Evolutionary conservation across 345 rosid species (phyloP).

Genomic region (Viola odorata): DNA sequence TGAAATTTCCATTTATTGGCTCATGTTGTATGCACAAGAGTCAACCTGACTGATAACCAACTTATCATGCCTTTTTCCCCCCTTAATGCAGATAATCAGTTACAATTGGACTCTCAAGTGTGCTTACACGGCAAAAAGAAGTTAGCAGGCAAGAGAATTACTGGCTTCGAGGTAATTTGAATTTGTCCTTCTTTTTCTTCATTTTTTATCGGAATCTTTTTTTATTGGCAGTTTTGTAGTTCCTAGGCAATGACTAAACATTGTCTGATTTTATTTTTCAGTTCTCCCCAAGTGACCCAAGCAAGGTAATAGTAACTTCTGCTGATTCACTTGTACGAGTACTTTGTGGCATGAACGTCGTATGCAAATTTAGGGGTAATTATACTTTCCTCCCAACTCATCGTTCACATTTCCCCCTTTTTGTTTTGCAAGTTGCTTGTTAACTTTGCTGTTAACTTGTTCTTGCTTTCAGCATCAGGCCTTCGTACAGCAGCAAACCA

Average conservation of each 20-base stretch:
- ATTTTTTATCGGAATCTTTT: not conserved
- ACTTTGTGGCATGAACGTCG: slow-evolving; percentile 38
- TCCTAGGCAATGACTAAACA: slow-evolving; percentile 7
- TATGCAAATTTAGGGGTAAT: slow-evolving; percentile 63
- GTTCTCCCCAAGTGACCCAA: slow-evolving; percentile 59
- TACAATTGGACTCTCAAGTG: slow-evolving; percentile 44
- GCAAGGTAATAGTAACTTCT: slow-evolving; percentile 59
- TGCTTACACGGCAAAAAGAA: slow-evolving; percentile 62
- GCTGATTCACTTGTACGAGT: slow-evolving; percentile 68
- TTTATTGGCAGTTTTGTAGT: slow-evolving; percentile 1
- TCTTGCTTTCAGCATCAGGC: slow-evolving; percentile 38
- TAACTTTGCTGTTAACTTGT: not conserved
- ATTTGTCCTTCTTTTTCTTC: not conserved
- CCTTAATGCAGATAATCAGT: slow-evolving; percentile 40
- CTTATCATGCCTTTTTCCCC: slow-evolving; percentile 2
- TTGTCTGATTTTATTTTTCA: slow-evolving; percentile 16
- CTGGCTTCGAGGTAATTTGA: slow-evolving; percentile 57
- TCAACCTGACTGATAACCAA: not conserved
- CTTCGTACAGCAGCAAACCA: slow-evolving; percentile 46
- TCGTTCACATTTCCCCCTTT: not conserved
- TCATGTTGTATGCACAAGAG: not conserved
- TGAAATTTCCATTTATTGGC: not conserved
- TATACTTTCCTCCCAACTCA: not conserved
- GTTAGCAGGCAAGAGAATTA: slow-evolving; percentile 56
- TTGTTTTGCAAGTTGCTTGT: not conserved